These are phyloP conservation scores for Clitocybe nebularis DNA, from an alignment of 1,284 basidiomycete genomes.

Conservation along the genomic window DNA sequence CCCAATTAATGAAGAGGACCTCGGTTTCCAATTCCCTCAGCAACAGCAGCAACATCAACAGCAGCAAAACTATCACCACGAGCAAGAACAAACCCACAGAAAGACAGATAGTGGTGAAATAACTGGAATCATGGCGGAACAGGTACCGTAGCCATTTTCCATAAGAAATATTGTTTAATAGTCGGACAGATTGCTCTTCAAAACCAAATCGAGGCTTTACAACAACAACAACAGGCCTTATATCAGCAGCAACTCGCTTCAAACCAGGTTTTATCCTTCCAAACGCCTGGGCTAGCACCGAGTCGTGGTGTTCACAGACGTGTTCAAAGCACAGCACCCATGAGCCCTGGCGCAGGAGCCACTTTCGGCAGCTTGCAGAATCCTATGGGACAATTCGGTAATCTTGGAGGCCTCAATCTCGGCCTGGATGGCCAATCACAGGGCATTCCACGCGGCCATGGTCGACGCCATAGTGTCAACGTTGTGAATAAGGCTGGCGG, in stretches of 20 bases:
- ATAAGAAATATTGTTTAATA: neutral
- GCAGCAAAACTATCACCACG: conserved; percentile 31
- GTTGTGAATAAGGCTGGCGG: conserved; percentile 72
- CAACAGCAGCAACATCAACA: conserved; percentile 59
- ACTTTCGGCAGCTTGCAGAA: conserved; percentile 47
- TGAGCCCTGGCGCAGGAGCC: conserved; percentile 43
- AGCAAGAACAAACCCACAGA: conserved; percentile 46
- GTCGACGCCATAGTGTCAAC: conserved; percentile 91
- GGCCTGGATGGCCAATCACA: conserved; percentile 63
- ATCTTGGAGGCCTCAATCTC: conserved; percentile 50
- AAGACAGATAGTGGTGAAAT: conserved; percentile 73
- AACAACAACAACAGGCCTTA: conserved; percentile 84
- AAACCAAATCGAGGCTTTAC: conserved; percentile 85
- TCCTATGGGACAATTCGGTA: conserved; percentile 68
- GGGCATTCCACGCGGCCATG: conserved; percentile 78
- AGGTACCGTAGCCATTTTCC: conserved; percentile 44
- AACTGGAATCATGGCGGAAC: conserved; percentile 84
- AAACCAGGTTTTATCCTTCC: conserved; percentile 68
- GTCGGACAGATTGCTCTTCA: conserved; percentile 75
- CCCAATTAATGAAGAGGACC: conserved; percentile 74
- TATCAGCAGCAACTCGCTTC: conserved; percentile 84
- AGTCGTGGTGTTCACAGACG: conserved; percentile 73
- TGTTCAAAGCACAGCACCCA: conserved; percentile 82
- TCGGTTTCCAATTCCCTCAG: conserved; percentile 80
- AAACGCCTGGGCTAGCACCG: conserved; percentile 67